Evolutionary conservation across 2,329 filamentous ascomycete genomes (phyloP).

Genomic region (Phoma herbarum): DNA sequence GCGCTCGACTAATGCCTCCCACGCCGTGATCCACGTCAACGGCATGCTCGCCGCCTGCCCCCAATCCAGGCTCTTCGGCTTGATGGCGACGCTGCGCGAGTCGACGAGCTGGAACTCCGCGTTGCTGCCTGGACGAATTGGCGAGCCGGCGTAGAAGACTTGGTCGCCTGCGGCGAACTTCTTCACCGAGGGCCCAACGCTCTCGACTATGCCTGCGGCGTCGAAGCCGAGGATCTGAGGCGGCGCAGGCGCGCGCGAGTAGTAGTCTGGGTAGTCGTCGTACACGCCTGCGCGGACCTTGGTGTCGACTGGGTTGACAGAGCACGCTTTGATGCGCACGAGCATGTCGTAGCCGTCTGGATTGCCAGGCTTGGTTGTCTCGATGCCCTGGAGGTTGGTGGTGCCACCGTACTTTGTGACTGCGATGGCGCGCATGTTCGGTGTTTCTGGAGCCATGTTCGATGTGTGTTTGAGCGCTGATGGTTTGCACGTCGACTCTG

Average conservation of each 20-base stretch:
- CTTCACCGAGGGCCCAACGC: background rate
- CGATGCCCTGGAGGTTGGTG: background rate
- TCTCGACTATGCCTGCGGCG: background rate
- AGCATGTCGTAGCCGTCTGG: background rate
- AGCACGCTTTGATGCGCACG: background rate
- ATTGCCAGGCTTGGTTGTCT: background rate
- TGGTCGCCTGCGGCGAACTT: background rate
- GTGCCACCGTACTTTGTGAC: background rate
- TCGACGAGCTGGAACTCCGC: background rate
- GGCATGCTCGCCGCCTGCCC: background rate
- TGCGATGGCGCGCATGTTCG: background rate
- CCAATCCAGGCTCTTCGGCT: background rate
- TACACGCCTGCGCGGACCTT: background rate
- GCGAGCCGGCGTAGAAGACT: background rate
- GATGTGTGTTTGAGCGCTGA: background rate
- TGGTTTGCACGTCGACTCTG: too few species aligned
- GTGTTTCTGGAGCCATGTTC: background rate
- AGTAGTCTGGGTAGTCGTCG: constrained; percentile 1
- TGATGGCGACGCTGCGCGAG: background rate
- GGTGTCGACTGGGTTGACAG: background rate
- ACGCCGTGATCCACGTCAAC: background rate
- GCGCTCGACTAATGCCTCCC: background rate
- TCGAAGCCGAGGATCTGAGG: background rate
- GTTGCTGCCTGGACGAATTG: background rate
- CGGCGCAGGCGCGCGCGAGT: background rate